Percentiles rank a stretch among this genome's conserved stretches.
Evolutionary conservation across 73 alveolate genomes (phyloP).

Genomic region (Stentor roeselii): DNA sequence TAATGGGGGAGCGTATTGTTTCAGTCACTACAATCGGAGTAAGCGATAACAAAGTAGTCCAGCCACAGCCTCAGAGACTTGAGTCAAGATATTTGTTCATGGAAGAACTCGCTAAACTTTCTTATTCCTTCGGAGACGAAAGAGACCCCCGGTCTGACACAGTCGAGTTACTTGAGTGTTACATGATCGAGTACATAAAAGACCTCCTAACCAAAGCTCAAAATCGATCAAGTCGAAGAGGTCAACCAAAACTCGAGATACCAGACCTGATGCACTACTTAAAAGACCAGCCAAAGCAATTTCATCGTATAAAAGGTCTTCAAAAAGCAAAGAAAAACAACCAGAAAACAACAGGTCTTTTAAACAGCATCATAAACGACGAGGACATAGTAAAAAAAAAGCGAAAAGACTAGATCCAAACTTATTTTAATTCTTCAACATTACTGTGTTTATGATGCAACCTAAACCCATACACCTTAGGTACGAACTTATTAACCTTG

Average conservation of each 20-base stretch:
- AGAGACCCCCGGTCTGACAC: neutral
- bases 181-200: slow-evolving; percentile 18
- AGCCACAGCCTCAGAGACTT: slow-evolving; percentile 21
- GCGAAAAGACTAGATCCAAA: too few species aligned
- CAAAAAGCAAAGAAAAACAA: neutral
- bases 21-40: neutral
- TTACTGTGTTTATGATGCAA: slow-evolving; percentile 31
- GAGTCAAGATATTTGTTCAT: slow-evolving; percentile 3
- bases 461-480: slow-evolving; percentile 89
- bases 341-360: too few species aligned
- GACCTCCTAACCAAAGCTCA: slow-evolving; percentile 9
- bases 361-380: too few species aligned
- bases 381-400: too few species aligned
- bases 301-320: neutral
- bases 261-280: slow-evolving; percentile 7
- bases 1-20: neutral
- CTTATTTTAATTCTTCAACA: too few species aligned
- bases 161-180: slow-evolving; percentile 8
- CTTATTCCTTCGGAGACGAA: slow-evolving; percentile 10
- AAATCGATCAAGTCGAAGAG: slow-evolving; percentile 7
- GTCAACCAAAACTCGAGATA: neutral
- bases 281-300: slow-evolving; percentile 23
- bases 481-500: slow-evolving; percentile 60
- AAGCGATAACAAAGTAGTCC: neutral
- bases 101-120: neutral